Conservation (phyloP, 441 rosid species). For the Pelargonium australe region DNA sequence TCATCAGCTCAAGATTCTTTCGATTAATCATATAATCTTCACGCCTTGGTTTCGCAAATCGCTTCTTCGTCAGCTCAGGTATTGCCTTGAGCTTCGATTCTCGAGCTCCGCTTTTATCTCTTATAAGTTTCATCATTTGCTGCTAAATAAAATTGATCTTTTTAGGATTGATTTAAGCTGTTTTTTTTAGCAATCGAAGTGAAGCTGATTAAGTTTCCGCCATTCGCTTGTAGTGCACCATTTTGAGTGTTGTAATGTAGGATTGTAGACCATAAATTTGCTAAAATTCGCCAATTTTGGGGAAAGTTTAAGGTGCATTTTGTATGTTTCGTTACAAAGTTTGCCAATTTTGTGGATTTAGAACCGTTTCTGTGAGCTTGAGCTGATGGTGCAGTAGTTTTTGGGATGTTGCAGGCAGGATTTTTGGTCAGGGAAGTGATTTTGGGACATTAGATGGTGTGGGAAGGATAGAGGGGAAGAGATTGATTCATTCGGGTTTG, state of each 20-base stretch:
- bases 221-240: not conserved
- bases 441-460: conserved; percentile 13
- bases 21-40: not conserved
- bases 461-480: conserved; percentile 24
- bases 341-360: conserved; percentile 3
- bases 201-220: not conserved
- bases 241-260: too few species aligned
- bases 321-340: not conserved
- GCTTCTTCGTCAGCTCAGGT: conserved; percentile 2
- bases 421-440: conserved; percentile 29
- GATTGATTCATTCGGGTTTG: conserved; percentile 42
- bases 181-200: not conserved
- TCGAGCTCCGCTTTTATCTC: not conserved
- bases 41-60: not conserved
- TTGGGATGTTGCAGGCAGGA: conserved; percentile 57
- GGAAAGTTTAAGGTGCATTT: not conserved
- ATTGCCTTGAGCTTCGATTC: not conserved
- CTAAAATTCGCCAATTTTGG: not conserved
- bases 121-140: not conserved
- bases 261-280: too few species aligned
- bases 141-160: not conserved
- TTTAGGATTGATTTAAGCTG: not conserved
- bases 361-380: conserved; percentile 17
- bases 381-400: conserved; percentile 49
- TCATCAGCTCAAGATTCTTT: not conserved